A percentile compares a stretch with the other conserved stretches of the same genome.
Evolutionary conservation across 495 filamentous ascomycete genomes (phyloP).

Genomic region (Penicillium samsonianum): DNA sequence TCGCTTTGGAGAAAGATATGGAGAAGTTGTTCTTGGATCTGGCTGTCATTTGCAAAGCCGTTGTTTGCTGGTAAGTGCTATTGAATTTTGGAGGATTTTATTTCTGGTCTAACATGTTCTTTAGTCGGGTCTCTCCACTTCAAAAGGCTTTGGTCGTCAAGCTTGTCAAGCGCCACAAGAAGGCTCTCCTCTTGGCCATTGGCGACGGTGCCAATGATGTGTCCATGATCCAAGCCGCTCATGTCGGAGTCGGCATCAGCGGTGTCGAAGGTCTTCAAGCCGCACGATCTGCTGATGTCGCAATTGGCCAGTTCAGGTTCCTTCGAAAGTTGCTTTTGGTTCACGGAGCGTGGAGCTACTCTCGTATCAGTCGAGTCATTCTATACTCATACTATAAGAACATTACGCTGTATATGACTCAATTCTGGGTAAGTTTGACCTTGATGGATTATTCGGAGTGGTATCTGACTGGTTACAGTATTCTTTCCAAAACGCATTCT

Average conservation of each 20-base stretch:
- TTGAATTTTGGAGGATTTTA: constrained; percentile 3
- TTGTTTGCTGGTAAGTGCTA: constrained; percentile 80
- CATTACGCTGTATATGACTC: constrained; percentile 96
- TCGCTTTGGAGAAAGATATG: constrained; percentile 87
- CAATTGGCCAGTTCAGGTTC: constrained; percentile 95
- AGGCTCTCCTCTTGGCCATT: constrained; percentile 90
- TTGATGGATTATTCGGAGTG: neutral
- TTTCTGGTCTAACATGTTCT: neutral
- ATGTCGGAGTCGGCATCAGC: constrained; percentile 97
- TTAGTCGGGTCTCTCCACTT: constrained; percentile 90
- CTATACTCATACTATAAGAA: constrained; percentile 99
- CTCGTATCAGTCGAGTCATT: constrained; percentile 93
- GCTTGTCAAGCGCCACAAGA: constrained; percentile 93
- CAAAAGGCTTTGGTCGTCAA: constrained; percentile 99
- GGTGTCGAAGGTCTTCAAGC: constrained; percentile 99
- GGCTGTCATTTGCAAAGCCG: constrained; percentile 94
- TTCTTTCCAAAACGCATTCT: constrained; percentile 97
- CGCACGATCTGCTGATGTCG: constrained; percentile 91
- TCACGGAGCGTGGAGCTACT: constrained; percentile 97
- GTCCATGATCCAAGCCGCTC: constrained; percentile 98
- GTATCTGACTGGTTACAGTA: constrained; percentile 60
- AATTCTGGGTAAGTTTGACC: constrained; percentile 80
- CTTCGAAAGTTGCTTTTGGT: constrained; percentile 93
- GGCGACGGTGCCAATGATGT: constrained; percentile 99
- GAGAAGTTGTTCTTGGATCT: constrained; percentile 94